Conservation (phyloP, 2,329 filamentous ascomycete genomes). For the Fusarium abutilonis region DNA sequence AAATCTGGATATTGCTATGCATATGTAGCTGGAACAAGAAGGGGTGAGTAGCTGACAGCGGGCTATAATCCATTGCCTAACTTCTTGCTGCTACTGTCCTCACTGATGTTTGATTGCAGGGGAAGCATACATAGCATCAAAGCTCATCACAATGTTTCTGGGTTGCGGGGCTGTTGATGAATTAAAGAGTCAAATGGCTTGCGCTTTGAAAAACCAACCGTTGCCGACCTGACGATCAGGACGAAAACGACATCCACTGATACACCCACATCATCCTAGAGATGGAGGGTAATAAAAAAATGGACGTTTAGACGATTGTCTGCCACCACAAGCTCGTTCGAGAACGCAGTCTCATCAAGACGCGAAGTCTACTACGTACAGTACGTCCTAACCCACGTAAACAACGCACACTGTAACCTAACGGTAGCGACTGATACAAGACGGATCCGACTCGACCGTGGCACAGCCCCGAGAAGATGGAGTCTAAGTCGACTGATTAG, state of each 20-base stretch:
- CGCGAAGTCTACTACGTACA: background rate
- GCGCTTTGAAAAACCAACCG: conserved; percentile 1
- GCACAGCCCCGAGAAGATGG: conserved; percentile 9
- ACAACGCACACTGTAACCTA: conserved; percentile 12
- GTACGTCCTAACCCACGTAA: background rate
- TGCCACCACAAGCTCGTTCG: conserved; percentile 9
- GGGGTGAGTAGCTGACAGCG: conserved; percentile 2
- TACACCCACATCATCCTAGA: background rate
- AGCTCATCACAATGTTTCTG: background rate
- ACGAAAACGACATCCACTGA: conserved; percentile 1
- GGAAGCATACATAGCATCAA: background rate
- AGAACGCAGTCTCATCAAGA: conserved; percentile 24
- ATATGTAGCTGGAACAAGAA: background rate
- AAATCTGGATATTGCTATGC: background rate
- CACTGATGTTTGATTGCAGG: conserved; percentile 4
- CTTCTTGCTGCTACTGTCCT: background rate
- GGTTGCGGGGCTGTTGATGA: background rate
- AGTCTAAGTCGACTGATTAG: background rate
- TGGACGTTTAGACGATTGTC: conserved; percentile 4
- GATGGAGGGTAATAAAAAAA: conserved; percentile 7
- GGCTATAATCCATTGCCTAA: conserved; percentile 1
- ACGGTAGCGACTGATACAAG: background rate
- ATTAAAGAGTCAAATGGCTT: conserved; percentile 7
- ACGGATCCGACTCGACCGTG: background rate
- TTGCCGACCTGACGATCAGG: conserved; percentile 14